A percentile compares a stretch with the other conserved stretches of the same genome.
These are phyloP conservation scores for Chrysoporthe austroafricana DNA, from an alignment of 2,329 filamentous ascomycete genomes.

Conservation along the genomic window DNA sequence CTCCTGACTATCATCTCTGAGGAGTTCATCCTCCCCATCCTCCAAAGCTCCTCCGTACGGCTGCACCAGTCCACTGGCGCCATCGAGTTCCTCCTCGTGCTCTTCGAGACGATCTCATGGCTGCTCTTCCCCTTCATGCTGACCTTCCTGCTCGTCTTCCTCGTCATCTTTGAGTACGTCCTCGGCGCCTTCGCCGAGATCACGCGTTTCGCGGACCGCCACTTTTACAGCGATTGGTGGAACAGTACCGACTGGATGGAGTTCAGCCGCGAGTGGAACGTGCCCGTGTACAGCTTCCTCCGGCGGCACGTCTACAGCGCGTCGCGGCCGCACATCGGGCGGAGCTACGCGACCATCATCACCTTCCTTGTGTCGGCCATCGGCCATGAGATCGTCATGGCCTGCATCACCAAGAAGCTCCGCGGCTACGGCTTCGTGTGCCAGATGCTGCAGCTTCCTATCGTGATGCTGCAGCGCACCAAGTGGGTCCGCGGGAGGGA, in stretches of 20 bases:
- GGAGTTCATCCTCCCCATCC: constrained; percentile 91
- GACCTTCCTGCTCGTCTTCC: constrained; percentile 91
- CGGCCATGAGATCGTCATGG: constrained; percentile 95
- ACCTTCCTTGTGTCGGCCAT: constrained; percentile 90
- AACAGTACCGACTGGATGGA: constrained; percentile 89
- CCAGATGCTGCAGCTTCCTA: constrained; percentile 96
- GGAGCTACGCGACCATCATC: constrained; percentile 77
- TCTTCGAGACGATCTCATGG: constrained; percentile 87
- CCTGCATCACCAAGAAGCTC: constrained; percentile 96
- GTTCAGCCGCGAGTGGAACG: constrained; percentile 95
- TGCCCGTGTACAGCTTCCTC: constrained; percentile 96
- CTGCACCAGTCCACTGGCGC: constrained; percentile 51
- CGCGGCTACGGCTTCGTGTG: constrained; percentile 90
- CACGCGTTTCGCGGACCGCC: constrained; percentile 87
- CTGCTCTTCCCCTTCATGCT: constrained; percentile 98
- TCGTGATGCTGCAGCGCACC: constrained; percentile 87
- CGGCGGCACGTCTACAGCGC: constrained; percentile 92
- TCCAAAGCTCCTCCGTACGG: constrained; percentile 68
- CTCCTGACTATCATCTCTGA: constrained; percentile 88
- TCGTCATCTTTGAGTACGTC: constrained; percentile 97
- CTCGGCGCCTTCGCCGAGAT: constrained; percentile 94
- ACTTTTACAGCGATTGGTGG: constrained; percentile 86
- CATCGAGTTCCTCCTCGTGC: constrained; percentile 74
- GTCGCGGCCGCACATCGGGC: constrained; percentile 75
- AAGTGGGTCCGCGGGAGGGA: constrained; percentile 73